Base-by-base conservation (phyloP, 805 yeast species). In the Candida sphagnicola region DNA sequence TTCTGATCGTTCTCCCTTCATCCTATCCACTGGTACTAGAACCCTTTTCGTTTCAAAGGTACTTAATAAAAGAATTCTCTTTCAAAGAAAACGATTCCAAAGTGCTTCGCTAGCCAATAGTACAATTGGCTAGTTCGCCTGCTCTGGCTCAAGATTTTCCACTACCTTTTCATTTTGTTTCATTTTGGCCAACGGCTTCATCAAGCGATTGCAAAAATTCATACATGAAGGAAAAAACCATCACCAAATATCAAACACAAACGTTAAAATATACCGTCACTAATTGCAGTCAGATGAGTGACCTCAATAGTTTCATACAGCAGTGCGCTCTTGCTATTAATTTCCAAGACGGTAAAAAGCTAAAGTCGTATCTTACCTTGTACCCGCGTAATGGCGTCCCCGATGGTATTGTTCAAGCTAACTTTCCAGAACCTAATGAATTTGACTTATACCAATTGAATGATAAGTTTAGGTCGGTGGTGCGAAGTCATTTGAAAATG, bases 381-480 rank as follows among this genome's bases (percentile, higher is more conserved):
- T 65, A 59, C 44, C 73, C 72, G 2, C 57, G 59, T 1, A 44
- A 42, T 11, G 42, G 44, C 5, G 57, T 33, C 4, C 35, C 35
- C 8, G 17, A 53, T 28, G 74, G 72, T 8, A 43, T 53, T 2
- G 31, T 37, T 5, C 51, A 69, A 16, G 62, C 68, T 5, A 39
- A 38, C n/a, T 65, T 54, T 42, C 50, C 53, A 15, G 64, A 57
- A 13, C 72, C 72, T 4, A 62, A 52, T 41, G 72, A 68, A 38
- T 59, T 68, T 47, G 74, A 68, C 44, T 50, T 68, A 35, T 62
- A 60, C 40, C 51, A 45, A n/a, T 41, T 65, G 16, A 57, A 65
- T 11, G 72, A 66, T 16, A 60, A 57, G 47, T 67, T 65, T 44
- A 57, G 59, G 29, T 58, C 61, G 11, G 62, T 65, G 1, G 39